Base-by-base conservation (phyloP, 2,329 filamentous ascomycete genomes). In the Ophiostoma angusticollis region DNA sequence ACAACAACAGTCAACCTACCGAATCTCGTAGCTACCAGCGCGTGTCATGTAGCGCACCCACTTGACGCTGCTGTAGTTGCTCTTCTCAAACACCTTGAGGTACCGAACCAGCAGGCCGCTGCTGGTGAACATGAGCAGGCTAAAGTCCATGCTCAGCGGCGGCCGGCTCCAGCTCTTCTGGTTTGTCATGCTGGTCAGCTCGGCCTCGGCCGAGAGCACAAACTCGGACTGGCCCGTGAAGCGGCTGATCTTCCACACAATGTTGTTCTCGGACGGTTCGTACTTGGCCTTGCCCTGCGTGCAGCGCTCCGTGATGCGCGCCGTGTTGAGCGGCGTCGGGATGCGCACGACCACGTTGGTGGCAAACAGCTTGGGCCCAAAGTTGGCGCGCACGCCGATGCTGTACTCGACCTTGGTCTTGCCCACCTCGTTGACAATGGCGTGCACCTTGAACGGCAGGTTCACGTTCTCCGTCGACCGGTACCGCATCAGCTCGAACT, bases 11-110 rank as follows among this genome's bases (percentile, higher is more conserved):
- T 8, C 8, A 19, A 42, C 39, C n/a, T 23, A 93, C 80, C 86
- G 72, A 57, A 98, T 94, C 64, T 98, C 91, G 60, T 98, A 98
- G 60, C 86, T 95, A 21, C 91, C 91, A 13, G 89, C 91, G 49
- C 89, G 78, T 14, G 91, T 98, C 91, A 98, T 96, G 61, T 98
- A 98, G 51, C 91, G 70, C 51, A 98, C 91, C 91, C 91, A 98
- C 62, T 98, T 98, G 35, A 98, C 91, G 55, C 86, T 94, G 46
- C 84, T 93, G 59, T 98, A 98, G 61, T 96, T 96, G 61, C 76
- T 91, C 77, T 98, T 98, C 66, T 98, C 91, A 64, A 98, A 98
- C 2, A 98, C 91, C 64, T 98, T 98, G 42, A 98, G 63, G 59
- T 98, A 98, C 35, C 93, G 70, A 41, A 98, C 91, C 47, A 98